Evolutionary conservation across 371 early-diverging fungal species (phyloP).

Genomic region (Mucor indicus): DNA sequence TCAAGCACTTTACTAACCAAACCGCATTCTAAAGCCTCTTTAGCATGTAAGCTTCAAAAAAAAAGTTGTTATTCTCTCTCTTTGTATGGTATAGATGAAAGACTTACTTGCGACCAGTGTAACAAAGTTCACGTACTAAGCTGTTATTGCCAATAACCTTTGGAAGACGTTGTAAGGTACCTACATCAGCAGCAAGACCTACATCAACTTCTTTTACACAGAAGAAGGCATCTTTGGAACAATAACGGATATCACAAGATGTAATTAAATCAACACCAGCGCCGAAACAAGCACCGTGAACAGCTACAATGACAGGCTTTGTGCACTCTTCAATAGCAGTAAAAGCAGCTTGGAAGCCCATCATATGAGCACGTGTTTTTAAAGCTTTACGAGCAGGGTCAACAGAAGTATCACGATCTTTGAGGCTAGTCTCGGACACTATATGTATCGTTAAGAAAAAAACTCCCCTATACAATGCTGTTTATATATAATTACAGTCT

Average conservation of each 20-base stretch:
- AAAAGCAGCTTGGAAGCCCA: slow-evolving; percentile 63
- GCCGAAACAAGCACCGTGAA: slow-evolving; percentile 88
- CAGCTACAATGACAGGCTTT: slow-evolving; percentile 87
- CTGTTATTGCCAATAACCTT: slow-evolving; percentile 91
- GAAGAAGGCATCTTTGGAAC: slow-evolving; percentile 77
- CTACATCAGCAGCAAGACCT: slow-evolving; percentile 87
- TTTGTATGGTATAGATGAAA: too few species aligned
- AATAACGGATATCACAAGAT: slow-evolving; percentile 91
- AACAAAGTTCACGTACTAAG: slow-evolving; percentile 87
- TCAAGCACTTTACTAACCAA: slow-evolving; percentile 71
- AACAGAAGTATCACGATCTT: slow-evolving; percentile 1
- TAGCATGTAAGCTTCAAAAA: slow-evolving; percentile 53
- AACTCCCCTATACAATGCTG: too few species aligned
- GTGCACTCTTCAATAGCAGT: slow-evolving; percentile 80
- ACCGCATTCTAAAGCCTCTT: slow-evolving; percentile 79
- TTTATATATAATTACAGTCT: too few species aligned
- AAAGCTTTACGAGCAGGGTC: slow-evolving; percentile 56
- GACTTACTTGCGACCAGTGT: slow-evolving; percentile 76
- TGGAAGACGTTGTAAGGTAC: slow-evolving; percentile 91
- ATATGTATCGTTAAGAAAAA: background rate
- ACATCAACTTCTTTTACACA: slow-evolving; percentile 91
- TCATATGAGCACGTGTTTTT: slow-evolving; percentile 41
- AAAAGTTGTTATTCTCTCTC: too few species aligned
- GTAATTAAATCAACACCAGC: slow-evolving; percentile 87
- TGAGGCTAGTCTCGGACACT: slow-evolving; percentile 21